A percentile compares a stretch with the other conserved stretches of the same genome.
Evolutionary conservation across 768 basidiomycete genomes (phyloP).

Genomic region (Wakefieldia striispora): DNA sequence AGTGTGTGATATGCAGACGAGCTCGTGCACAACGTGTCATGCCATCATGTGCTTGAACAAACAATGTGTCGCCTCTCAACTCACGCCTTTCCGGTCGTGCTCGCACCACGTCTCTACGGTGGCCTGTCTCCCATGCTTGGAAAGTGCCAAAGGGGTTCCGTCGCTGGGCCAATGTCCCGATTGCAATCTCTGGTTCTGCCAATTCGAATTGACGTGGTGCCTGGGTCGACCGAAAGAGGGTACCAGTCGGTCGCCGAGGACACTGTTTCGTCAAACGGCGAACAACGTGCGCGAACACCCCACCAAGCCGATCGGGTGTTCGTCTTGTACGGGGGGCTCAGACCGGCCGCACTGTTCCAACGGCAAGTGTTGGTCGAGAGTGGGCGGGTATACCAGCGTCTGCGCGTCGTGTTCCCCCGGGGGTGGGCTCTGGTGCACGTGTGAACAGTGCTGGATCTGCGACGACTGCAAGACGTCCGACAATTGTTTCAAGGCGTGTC

Average conservation of each 20-base stretch:
- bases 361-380: conserved; percentile 19
- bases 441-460: conserved; percentile 21
- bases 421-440: conserved; percentile 22
- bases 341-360: conserved; percentile 15
- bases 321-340: not conserved
- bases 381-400: conserved; percentile 6
- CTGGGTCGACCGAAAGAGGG: conserved; percentile 16
- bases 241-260: not conserved
- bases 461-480: conserved; percentile 19
- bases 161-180: conserved; percentile 19
- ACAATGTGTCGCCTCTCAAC: conserved; percentile 15
- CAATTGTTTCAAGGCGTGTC: conserved; percentile 13
- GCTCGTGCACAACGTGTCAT: conserved; percentile 9
- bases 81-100: conserved; percentile 18
- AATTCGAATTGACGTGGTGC: conserved; percentile 22
- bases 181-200: conserved; percentile 23
- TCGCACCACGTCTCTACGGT: conserved; percentile 7
- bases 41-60: conserved; percentile 17
- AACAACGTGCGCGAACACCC: conserved; percentile 13
- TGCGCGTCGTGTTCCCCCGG: conserved; percentile 18
- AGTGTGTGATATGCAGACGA: conserved; percentile 4
- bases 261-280: not conserved
- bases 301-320: conserved; percentile 12
- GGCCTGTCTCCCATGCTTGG: conserved; percentile 12
- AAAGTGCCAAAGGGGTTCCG: not conserved